Conservation (phyloP, 257 asterid species). For the Fraxinus cuspidata region DNA sequence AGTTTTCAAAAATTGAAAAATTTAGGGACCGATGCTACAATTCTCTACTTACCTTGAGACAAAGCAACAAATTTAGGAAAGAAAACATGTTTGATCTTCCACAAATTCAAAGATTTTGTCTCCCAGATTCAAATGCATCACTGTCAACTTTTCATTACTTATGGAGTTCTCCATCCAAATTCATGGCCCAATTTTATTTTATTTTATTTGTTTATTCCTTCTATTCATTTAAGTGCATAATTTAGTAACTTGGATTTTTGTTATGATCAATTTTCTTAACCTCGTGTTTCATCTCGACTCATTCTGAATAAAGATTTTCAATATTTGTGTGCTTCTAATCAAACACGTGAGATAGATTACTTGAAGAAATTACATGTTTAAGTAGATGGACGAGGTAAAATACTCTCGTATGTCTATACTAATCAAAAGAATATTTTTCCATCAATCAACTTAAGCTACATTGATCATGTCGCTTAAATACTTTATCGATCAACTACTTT, state of each 20-base stretch:
- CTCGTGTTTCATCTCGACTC: not conserved
- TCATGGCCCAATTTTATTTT: not conserved
- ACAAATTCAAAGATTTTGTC: slow-evolving; percentile 39
- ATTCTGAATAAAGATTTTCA: not conserved
- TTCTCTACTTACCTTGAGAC: not conserved
- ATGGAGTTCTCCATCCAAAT: slow-evolving; percentile 23
- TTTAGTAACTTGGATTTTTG: not conserved
- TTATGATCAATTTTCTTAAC: not conserved
- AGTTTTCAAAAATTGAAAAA: too few species aligned
- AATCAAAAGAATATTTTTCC: not conserved
- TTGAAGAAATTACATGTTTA: not conserved
- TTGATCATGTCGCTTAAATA: not conserved
- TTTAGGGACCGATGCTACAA: too few species aligned
- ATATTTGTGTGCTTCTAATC: not conserved
- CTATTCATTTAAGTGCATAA: not conserved
- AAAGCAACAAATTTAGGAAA: slow-evolving; percentile 6
- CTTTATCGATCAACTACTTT: not conserved
- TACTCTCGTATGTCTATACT: not conserved
- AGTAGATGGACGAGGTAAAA: not conserved
- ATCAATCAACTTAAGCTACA: not conserved
- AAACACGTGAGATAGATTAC: not conserved
- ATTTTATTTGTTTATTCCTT: not conserved
- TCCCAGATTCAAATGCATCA: slow-evolving; percentile 22
- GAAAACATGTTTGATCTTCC: slow-evolving; percentile 27
- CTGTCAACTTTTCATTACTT: slow-evolving; percentile 25